Percentiles rank a stretch among this genome's conserved stretches.
Conservation (phyloP, 2,329 filamentous ascomycete species). For the Monosporascus cannonballus region DNA sequence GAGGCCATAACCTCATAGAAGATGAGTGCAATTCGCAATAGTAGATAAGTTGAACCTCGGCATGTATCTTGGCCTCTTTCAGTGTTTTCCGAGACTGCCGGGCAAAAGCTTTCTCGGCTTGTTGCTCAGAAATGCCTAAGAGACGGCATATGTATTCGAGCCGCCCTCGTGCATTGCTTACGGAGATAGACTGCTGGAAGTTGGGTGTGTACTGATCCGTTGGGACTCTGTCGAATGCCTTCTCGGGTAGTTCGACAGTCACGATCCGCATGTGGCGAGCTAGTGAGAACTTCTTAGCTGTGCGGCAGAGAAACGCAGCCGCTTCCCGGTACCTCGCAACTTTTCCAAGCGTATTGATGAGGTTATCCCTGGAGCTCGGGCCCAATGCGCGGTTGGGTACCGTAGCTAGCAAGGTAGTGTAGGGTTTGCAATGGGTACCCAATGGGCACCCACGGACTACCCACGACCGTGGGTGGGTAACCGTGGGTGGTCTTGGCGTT, state of each 20-base stretch:
- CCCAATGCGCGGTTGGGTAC: constrained; percentile 18
- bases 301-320: constrained; percentile 26
- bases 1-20: constrained; percentile 21
- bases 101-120: constrained; percentile 7
- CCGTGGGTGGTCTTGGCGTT: too few species aligned
- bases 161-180: constrained; percentile 5
- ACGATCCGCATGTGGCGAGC: constrained; percentile 23
- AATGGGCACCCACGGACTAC: too few species aligned
- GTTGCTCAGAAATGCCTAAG: neutral
- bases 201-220: neutral
- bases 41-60: constrained; percentile 43
- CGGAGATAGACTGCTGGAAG: constrained; percentile 3
- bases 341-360: constrained; percentile 29
- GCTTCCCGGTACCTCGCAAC: constrained; percentile 31
- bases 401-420: constrained; percentile 6
- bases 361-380: constrained; percentile 6
- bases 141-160: constrained; percentile 1
- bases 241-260: constrained; percentile 20
- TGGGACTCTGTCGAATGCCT: constrained; percentile 16
- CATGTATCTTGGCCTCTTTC: constrained; percentile 35
- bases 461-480: too few species aligned
- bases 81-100: constrained; percentile 9
- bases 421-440: too few species aligned
- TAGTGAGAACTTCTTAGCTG: constrained; percentile 24
- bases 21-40: constrained; percentile 31